These are phyloP conservation scores for Cornus suecica DNA, from an alignment of 148 eudicot genomes.

Conservation along the genomic window DNA sequence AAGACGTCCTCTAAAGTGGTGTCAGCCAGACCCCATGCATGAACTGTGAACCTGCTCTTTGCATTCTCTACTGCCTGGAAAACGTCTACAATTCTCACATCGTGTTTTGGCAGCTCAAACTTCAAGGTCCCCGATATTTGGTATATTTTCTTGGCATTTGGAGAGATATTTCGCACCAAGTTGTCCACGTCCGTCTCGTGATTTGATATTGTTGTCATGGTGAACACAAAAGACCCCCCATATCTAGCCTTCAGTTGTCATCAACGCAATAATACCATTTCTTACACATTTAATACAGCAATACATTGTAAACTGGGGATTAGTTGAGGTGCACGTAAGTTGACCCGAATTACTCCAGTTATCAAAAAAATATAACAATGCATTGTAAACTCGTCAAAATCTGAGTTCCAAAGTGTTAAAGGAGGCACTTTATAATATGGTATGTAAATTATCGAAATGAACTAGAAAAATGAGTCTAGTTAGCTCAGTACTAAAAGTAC, in stretches of 20 bases:
- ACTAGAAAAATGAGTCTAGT: too few species aligned
- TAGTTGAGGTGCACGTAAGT: too few species aligned
- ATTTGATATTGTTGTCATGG: slow-evolving; percentile 61
- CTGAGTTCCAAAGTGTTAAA: too few species aligned
- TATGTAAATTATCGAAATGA: too few species aligned
- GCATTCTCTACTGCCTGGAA: too few species aligned
- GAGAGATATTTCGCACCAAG: slow-evolving; percentile 42
- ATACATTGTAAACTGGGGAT: too few species aligned
- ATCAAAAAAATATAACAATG: too few species aligned
- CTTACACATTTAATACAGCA: not conserved
- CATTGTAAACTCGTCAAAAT: not conserved
- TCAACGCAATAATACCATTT: not conserved
- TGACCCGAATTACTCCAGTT: too few species aligned
- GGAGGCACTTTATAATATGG: too few species aligned
- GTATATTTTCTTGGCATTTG: slow-evolving; percentile 61
- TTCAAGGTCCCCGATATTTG: slow-evolving; percentile 72
- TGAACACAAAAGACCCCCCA: slow-evolving; percentile 70
- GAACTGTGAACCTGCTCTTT: slow-evolving; percentile 55
- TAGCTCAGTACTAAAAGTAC: too few species aligned
- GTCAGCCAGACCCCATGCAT: slow-evolving; percentile 85
- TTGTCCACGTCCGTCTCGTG: slow-evolving; percentile 56
- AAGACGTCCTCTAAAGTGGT: slow-evolving; percentile 82
- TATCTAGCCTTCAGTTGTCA: slow-evolving; percentile 74
- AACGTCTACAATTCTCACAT: slow-evolving; percentile 52
- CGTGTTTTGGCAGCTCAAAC: slow-evolving; percentile 73